These are phyloP conservation scores for Angomonas desouzai DNA, from an alignment of 208 protist species.

Conservation along the genomic window DNA sequence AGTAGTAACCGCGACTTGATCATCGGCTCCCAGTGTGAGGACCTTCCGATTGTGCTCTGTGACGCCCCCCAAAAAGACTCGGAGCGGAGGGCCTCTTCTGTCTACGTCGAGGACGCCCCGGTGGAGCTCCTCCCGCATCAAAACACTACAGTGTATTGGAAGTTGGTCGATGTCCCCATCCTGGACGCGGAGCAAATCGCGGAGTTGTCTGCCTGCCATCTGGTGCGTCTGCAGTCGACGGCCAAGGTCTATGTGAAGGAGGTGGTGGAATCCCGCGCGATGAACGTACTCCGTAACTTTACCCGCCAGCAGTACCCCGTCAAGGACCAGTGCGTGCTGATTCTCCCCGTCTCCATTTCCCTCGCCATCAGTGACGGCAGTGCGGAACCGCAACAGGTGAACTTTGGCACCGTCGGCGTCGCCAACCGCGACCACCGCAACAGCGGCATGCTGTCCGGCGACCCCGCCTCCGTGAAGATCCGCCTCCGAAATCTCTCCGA, in stretches of 20 bases:
- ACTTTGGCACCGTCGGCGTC: slow-evolving; percentile 29
- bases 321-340: slow-evolving; percentile 35
- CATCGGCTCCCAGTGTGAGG: slow-evolving; percentile 30
- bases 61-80: neutral
- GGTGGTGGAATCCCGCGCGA: slow-evolving; percentile 4
- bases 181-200: slow-evolving; percentile 17
- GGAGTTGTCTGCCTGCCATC: slow-evolving; percentile 18
- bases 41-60: slow-evolving; percentile 19
- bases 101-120: slow-evolving; percentile 20
- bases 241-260: slow-evolving; percentile 18
- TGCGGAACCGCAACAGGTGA: slow-evolving; percentile 35
- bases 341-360: slow-evolving; percentile 33
- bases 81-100: neutral
- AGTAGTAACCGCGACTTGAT: slow-evolving; percentile 37
- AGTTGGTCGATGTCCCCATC: slow-evolving; percentile 16
- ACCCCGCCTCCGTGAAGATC: neutral
- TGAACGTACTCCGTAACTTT: slow-evolving; percentile 10
- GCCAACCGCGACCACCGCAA: slow-evolving; percentile 9
- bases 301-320: slow-evolving; percentile 23
- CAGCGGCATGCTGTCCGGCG: neutral
- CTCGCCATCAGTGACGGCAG: slow-evolving; percentile 67
- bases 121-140: slow-evolving; percentile 22
- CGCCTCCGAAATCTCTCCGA: slow-evolving; percentile 48
- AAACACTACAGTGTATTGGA: slow-evolving; percentile 31
- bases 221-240: slow-evolving; percentile 15